Evolutionary conservation across 805 yeast genomes (phyloP), one percentile per base, ranked within the genome.

Genomic region (Wickerhamiella bombiphila): DNA sequence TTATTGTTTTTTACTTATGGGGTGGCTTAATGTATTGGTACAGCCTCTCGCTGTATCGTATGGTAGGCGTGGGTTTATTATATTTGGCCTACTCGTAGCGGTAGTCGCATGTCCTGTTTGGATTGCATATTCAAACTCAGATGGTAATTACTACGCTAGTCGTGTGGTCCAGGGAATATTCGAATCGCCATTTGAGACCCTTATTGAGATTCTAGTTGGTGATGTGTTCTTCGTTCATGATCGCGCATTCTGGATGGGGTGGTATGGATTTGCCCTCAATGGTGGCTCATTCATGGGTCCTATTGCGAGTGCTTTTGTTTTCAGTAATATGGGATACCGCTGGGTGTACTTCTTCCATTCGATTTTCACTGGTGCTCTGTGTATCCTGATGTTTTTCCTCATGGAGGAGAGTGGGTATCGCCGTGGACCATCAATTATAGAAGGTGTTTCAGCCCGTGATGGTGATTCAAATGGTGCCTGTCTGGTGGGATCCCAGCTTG

Each of bases 211-310:
- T 7, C 20, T 30, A 6, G 33, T 30, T 30, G 33, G 80, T 3
- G 91, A 80, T 52, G 66, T 78, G 55, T 81, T 72, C 53, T 81
- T 67, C 57, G 78, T 74, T 45, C 93, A 81, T 54, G 85, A 80
- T 52, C 62, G 80, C 18, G 83, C 86, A 36, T 63, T 75, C 22
- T 73, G 72, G 9, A 65, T 82, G 55, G 80, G 91, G 0, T 63
- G 74, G 13, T 82, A 80, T 57, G 80, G 79, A 43, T 52, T 80
- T 58, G 75, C 81, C 20, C 74, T 83, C 3, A 74, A 85, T 24
- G 69, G 75, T 11, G 88, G 91, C 39, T 76, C 86, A 2, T 80
- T 75, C 52, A 58, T 80, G 42, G 88, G 91, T 2, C 93, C 93
- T 2, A 58, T 81, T 37, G 66, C 79, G 45, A 86, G 83, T 15